Conservation (phyloP, 345 rosid species). For the Citropsis articulata region DNA sequence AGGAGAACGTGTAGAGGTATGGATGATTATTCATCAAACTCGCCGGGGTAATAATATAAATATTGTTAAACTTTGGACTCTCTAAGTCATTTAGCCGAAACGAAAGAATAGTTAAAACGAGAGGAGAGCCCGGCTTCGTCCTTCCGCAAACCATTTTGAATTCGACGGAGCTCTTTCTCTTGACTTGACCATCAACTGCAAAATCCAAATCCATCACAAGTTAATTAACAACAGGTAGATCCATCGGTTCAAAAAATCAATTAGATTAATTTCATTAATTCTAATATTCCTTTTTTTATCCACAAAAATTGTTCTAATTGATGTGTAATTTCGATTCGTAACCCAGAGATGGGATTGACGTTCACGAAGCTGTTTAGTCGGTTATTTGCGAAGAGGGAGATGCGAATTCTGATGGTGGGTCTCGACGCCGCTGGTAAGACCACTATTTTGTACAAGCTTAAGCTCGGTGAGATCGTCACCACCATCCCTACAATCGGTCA, state of each 20-base stretch:
- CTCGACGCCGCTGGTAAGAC: constrained; percentile 53
- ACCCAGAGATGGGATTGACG: constrained; percentile 49
- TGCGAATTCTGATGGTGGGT: constrained; percentile 39
- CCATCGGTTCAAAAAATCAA: neutral
- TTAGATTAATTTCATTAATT: neutral
- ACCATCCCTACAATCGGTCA: constrained; percentile 75
- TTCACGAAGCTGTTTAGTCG: constrained; percentile 62
- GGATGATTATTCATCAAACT: neutral
- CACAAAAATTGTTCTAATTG: neutral
- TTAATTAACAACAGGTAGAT: neutral
- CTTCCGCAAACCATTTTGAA: neutral
- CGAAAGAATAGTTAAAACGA: neutral
- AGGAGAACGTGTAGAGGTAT: too few species aligned
- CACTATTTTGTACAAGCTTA: constrained; percentile 70
- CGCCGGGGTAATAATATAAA: neutral
- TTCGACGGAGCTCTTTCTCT: neutral
- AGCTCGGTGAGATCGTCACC: constrained; percentile 72
- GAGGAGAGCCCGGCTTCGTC: neutral
- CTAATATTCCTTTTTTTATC: neutral
- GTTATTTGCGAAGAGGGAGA: constrained; percentile 49
- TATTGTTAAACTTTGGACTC: neutral
- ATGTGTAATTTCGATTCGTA: neutral
- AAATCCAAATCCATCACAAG: neutral
- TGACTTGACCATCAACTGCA: neutral
- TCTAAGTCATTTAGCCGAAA: neutral